A percentile compares a stretch with the other conserved stretches of the same genome.
Evolutionary conservation across 164 flowering plant species (phyloP).

Genomic region (Umbilicus rupestris): DNA sequence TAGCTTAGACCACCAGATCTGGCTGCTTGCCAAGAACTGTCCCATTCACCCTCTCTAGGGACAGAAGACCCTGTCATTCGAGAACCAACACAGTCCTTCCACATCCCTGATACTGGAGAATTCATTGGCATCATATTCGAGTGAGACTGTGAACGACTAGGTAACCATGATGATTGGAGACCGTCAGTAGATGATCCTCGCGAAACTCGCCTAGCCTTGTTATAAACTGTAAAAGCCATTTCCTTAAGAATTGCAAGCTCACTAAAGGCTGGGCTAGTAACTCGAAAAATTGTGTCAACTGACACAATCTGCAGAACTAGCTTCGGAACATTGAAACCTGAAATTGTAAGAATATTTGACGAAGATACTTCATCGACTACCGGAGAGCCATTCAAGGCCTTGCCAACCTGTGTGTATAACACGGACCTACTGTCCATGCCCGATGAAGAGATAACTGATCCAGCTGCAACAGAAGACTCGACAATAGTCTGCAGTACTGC

Average conservation of each 20-base stretch:
- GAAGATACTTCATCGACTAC: conserved; percentile 73
- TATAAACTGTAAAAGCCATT: conserved; percentile 88
- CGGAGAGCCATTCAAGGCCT: conserved; percentile 60
- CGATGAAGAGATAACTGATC: conserved; percentile 47
- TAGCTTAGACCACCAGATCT: conserved; percentile 55
- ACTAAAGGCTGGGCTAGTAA: conserved; percentile 57
- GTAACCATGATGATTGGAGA: conserved; percentile 37
- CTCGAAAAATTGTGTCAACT: conserved; percentile 77
- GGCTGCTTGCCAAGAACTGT: conserved; percentile 71
- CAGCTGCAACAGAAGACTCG: conserved; percentile 72
- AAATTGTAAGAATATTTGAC: conserved; percentile 54
- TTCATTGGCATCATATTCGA: conserved; percentile 51
- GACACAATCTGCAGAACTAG: conserved; percentile 86
- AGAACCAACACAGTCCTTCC: conserved; percentile 78
- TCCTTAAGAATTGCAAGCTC: conserved; percentile 86
- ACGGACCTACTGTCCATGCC: conserved; percentile 69
- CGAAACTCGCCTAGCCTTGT: conserved; percentile 80
- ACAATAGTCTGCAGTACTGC: conserved; percentile 76
- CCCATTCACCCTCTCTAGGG: conserved; percentile 87
- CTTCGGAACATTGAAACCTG: conserved; percentile 80
- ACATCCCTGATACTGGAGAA: conserved; percentile 60
- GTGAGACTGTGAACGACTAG: conserved; percentile 40
- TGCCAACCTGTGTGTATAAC: conserved; percentile 62
- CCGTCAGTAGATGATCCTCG: conserved; percentile 44
- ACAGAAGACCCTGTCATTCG: conserved; percentile 56